Conservation (phyloP, 106 monocot species). For the Narthecium ossifragum region DNA sequence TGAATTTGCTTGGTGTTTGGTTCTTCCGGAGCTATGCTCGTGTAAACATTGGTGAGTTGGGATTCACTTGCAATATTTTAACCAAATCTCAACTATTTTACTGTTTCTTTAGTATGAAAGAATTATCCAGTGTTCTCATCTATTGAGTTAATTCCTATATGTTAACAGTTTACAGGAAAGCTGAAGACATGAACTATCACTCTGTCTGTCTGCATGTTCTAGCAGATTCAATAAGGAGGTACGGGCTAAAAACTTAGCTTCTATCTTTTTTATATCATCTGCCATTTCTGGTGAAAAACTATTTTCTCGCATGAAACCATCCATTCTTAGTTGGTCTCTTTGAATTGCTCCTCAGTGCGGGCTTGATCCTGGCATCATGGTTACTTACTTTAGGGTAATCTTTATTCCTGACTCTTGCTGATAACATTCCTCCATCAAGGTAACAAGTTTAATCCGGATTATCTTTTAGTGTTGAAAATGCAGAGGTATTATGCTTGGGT, state of each 20-base stretch:
- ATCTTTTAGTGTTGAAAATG: slow-evolving; percentile 79
- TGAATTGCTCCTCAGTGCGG: slow-evolving; percentile 70
- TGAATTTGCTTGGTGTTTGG: slow-evolving; percentile 96
- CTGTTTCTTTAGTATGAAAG: background rate
- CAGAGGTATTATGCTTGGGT: slow-evolving; percentile 86
- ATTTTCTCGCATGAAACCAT: background rate
- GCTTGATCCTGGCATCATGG: slow-evolving; percentile 97
- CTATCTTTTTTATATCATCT: background rate
- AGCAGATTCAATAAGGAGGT: slow-evolving; percentile 97
- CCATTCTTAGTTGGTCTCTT: slow-evolving; percentile 2
- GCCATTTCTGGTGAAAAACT: background rate
- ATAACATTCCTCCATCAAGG: background rate
- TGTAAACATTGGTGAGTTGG: slow-evolving; percentile 57
- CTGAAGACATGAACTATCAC: slow-evolving; percentile 99
- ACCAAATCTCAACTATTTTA: background rate
- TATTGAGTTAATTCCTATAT: slow-evolving; percentile 1
- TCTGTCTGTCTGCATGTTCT: slow-evolving; percentile 94
- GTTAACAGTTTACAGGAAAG: slow-evolving; percentile 77
- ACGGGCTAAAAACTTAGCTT: slow-evolving; percentile 5
- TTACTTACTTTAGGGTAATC: slow-evolving; percentile 84
- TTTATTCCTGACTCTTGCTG: background rate
- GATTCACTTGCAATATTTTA: background rate
- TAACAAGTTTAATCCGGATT: background rate
- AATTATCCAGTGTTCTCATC: background rate
- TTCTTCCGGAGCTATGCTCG: slow-evolving; percentile 96